Percentiles rank a stretch among this genome's conserved stretches.
phyloP scores from a whole-genome alignment of 2,329 filamentous ascomycete genomes.

The Paraconiothyrium brasiliense region DNA sequence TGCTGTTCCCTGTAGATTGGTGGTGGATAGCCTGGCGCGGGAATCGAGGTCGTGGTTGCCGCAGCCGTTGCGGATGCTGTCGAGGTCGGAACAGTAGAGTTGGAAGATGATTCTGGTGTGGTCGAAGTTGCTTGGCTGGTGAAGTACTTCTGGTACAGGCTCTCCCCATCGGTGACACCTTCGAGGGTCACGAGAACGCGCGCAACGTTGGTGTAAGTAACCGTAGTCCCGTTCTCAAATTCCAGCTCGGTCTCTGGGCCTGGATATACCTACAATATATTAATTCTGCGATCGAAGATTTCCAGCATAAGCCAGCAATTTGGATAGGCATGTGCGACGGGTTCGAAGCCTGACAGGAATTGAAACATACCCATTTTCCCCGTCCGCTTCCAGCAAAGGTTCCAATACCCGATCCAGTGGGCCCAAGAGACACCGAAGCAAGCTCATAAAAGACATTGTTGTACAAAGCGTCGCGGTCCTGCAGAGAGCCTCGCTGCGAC shows the following conservation, averaged over 20 bases:
- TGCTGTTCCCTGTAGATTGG: slow-evolving; percentile 53
- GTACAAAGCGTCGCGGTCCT: slow-evolving; percentile 68
- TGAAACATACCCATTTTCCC: slow-evolving; percentile 41
- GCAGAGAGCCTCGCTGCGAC: slow-evolving; percentile 58
- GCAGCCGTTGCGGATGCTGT: slow-evolving; percentile 31
- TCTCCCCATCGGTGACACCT: slow-evolving; percentile 54
- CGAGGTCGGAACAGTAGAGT: slow-evolving; percentile 29
- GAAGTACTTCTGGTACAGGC: slow-evolving; percentile 52
- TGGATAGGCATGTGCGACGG: neutral
- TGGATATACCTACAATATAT: slow-evolving; percentile 49
- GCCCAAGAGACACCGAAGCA: slow-evolving; percentile 54
- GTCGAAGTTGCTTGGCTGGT: slow-evolving; percentile 32
- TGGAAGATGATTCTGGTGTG: slow-evolving; percentile 18
- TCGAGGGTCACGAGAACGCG: slow-evolving; percentile 52
- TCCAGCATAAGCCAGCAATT: no score
- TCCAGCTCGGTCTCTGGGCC: slow-evolving; percentile 54
- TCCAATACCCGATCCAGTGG: slow-evolving; percentile 52
- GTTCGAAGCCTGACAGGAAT: neutral
- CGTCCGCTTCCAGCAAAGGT: slow-evolving; percentile 57
- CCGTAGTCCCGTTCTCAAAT: slow-evolving; percentile 57
- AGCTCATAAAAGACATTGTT: slow-evolving; percentile 60
- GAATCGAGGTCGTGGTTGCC: slow-evolving; percentile 34
- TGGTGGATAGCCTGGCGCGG: slow-evolving; percentile 56
- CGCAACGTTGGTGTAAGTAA: slow-evolving; percentile 55
- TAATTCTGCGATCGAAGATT: neutral